These are phyloP conservation scores for Chaetoceros tenuissimus DNA, from an alignment of 108 stramenopile species.

Conservation along the genomic window DNA sequence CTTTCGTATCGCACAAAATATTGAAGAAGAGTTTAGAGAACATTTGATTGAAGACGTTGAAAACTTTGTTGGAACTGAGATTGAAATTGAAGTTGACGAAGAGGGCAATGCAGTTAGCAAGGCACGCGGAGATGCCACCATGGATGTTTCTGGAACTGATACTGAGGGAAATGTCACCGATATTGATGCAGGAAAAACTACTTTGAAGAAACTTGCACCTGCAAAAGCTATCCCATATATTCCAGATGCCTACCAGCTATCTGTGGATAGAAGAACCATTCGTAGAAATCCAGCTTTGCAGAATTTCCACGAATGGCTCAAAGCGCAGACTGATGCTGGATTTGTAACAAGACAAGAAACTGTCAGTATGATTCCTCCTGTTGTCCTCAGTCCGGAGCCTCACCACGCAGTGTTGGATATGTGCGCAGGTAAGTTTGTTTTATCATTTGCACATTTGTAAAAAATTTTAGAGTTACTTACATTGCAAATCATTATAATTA, in stretches of 20 bases:
- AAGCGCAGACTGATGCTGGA: conserved; percentile 70
- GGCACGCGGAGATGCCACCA: conserved; percentile 11
- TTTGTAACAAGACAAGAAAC: conserved; percentile 96
- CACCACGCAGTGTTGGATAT: conserved; percentile 79
- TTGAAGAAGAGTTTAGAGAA: conserved; percentile 42
- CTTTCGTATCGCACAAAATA: conserved; percentile 67
- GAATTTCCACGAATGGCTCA: conserved; percentile 65
- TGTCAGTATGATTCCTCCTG: conserved; percentile 97
- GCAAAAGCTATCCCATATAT: conserved; percentile 63
- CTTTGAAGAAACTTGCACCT: conserved; percentile 42
- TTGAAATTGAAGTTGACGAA: conserved; percentile 55
- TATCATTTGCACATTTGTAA: no score
- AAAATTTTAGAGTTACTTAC: no score
- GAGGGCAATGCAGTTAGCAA: conserved; percentile 34
- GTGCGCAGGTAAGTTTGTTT: conserved; percentile 24
- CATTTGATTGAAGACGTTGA: conserved; percentile 50
- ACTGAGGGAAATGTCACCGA: conserved; percentile 6
- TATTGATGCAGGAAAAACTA: conserved; percentile 1
- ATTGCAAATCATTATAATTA: no score
- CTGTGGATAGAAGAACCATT: conserved; percentile 62
- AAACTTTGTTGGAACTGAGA: conserved; percentile 56
- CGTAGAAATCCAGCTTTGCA: conserved; percentile 53
- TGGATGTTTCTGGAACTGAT: conserved; percentile 2
- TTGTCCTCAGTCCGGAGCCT: conserved; percentile 77
- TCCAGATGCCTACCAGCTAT: conserved; percentile 60